Conservation (phyloP, 345 rosid genomes). For the Hibiscus trionum region DNA sequence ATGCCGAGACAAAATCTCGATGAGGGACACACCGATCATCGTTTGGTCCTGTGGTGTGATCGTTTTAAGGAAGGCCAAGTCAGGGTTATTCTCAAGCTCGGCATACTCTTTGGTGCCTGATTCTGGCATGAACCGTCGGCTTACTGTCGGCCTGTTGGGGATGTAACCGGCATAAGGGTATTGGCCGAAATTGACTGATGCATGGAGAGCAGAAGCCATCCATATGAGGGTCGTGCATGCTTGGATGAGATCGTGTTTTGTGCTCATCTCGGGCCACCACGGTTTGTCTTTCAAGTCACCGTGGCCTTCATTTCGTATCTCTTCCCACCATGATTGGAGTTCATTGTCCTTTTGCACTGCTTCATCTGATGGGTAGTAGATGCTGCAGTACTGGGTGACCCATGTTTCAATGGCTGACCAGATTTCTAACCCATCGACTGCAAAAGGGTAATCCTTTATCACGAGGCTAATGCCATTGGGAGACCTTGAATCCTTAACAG, state of each 20-base stretch:
- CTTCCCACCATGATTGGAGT: constrained; percentile 89
- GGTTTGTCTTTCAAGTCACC: constrained; percentile 59
- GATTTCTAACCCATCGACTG: constrained; percentile 82
- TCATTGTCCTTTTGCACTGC: constrained; percentile 52
- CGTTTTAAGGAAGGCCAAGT: constrained; percentile 58
- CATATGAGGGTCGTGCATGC: constrained; percentile 74
- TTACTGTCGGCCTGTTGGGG: constrained; percentile 80
- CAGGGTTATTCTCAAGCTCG: constrained; percentile 47
- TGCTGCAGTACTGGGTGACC: constrained; percentile 65
- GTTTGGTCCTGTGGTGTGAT: constrained; percentile 88
- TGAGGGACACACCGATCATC: constrained; percentile 71
- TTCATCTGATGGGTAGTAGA: constrained; percentile 56
- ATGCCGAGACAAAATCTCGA: constrained; percentile 74
- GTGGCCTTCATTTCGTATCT: constrained; percentile 60
- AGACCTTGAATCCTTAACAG: constrained; percentile 41
- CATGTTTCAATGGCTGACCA: constrained; percentile 83
- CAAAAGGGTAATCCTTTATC: constrained; percentile 80
- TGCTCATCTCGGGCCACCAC: constrained; percentile 78
- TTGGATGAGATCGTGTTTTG: constrained; percentile 46
- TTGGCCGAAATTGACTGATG: constrained; percentile 91
- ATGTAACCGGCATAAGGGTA: constrained; percentile 89
- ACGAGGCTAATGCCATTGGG: constrained; percentile 54
- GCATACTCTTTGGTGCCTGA: constrained; percentile 58
- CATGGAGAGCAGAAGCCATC: constrained; percentile 90
- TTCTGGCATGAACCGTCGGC: constrained; percentile 92